These are phyloP conservation scores for Sonneratia alba DNA, from an alignment of 345 rosid genomes.

Conservation along the genomic window DNA sequence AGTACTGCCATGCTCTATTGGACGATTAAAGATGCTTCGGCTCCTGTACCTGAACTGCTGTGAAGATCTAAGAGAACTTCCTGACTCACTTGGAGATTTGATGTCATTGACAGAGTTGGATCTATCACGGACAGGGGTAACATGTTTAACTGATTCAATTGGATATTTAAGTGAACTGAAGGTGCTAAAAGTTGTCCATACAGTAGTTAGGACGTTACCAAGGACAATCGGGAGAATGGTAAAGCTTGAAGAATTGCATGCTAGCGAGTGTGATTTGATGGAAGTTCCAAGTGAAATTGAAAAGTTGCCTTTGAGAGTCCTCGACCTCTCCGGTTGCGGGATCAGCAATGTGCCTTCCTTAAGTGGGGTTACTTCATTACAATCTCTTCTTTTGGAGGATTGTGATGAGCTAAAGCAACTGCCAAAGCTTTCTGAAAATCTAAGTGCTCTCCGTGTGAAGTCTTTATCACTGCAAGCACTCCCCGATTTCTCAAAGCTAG, in stretches of 20 bases:
- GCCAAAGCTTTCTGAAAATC: not conserved
- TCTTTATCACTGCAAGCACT: not conserved
- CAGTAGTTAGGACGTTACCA: not conserved
- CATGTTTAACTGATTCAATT: not conserved
- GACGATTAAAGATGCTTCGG: not conserved
- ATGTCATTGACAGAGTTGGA: slow-evolving; percentile 1
- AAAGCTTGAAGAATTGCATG: not conserved
- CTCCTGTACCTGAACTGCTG: rapidly evolving
- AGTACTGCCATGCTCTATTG: not conserved
- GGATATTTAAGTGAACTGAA: not conserved
- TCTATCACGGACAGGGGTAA: not conserved
- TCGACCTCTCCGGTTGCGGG: not conserved
- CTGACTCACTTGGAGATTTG: not conserved
- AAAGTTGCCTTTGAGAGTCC: not conserved
- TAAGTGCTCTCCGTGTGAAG: not conserved
- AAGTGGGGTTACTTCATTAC: not conserved
- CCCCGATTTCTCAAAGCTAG: slow-evolving; percentile 6
- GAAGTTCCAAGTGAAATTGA: not conserved
- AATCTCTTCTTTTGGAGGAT: slow-evolving; percentile 1
- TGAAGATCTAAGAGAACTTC: not conserved
- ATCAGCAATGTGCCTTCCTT: not conserved
- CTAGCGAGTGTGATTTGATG: not conserved
- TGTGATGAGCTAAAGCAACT: not conserved
- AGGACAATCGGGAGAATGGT: not conserved
- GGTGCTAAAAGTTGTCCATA: not conserved